Percentiles rank a stretch among this genome's conserved stretches.
Evolutionary conservation across 371 early-diverging fungal species (phyloP).

Genomic region (Lichtheimia ramosa): DNA sequence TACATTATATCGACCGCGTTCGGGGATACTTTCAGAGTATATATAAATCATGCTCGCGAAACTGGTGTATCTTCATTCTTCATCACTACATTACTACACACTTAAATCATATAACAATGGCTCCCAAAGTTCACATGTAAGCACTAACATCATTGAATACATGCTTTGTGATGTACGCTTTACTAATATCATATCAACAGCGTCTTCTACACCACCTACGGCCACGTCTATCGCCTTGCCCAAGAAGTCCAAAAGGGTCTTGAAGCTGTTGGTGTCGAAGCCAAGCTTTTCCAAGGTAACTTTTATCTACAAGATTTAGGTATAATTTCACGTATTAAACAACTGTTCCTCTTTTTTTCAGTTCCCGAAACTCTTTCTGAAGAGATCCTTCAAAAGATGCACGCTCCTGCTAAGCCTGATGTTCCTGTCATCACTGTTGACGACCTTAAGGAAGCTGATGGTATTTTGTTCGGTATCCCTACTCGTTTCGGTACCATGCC

Average conservation of each 20-base stretch:
- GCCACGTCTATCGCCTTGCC: constrained; percentile 59
- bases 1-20: no score
- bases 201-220: constrained; percentile 54
- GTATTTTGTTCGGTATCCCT: constrained; percentile 66
- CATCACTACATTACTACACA: no score
- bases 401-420: constrained; percentile 61
- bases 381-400: constrained; percentile 72
- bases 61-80: no score
- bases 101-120: no score
- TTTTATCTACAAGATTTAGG: background rate
- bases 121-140: no score
- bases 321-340: background rate
- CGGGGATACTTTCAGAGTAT: no score
- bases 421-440: constrained; percentile 64
- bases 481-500: constrained; percentile 60
- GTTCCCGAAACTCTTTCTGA: constrained; percentile 66
- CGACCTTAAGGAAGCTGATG: constrained; percentile 71
- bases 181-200: constrained; percentile 10
- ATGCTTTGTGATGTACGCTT: no score
- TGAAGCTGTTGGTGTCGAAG: constrained; percentile 57
- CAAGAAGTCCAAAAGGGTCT: constrained; percentile 63
- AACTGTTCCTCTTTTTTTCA: background rate
- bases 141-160: no score
- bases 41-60: no score
- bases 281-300: constrained; percentile 57